These are phyloP conservation scores for Ogataea corticis DNA, from an alignment of 805 yeast species.

Conservation along the genomic window DNA sequence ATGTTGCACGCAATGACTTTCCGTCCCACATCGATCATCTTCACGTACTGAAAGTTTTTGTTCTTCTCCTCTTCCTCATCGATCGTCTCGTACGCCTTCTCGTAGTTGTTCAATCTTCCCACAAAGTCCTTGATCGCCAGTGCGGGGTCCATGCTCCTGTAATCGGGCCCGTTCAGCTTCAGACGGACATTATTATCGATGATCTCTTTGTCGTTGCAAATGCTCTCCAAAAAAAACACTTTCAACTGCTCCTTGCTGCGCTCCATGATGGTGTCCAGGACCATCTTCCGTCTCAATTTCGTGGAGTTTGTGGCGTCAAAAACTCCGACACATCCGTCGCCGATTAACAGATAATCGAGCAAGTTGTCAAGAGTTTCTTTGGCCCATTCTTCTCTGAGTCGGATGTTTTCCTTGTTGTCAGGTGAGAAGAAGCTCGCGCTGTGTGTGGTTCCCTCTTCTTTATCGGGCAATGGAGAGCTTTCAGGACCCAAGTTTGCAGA, in stretches of 20 bases:
- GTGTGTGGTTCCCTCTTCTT: constrained; percentile 42
- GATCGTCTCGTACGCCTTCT: constrained; percentile 85
- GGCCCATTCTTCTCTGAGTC: constrained; percentile 91
- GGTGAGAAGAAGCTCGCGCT: constrained; percentile 88
- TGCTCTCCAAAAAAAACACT: constrained; percentile 81
- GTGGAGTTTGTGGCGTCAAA: constrained; percentile 85
- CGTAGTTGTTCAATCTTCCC: constrained; percentile 79
- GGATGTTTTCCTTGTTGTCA: constrained; percentile 60
- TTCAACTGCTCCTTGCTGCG: constrained; percentile 64
- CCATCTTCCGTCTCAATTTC: constrained; percentile 58
- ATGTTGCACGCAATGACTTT: constrained; percentile 91
- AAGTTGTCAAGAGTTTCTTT: constrained; percentile 86
- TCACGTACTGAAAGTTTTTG: constrained; percentile 76
- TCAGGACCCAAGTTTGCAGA: constrained; percentile 69
- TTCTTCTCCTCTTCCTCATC: constrained; percentile 69
- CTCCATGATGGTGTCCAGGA: constrained; percentile 55
- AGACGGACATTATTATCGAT: constrained; percentile 80
- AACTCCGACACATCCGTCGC: constrained; percentile 89
- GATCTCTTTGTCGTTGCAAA: constrained; percentile 76
- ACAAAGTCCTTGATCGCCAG: constrained; percentile 79
- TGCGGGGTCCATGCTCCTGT: constrained; percentile 80
- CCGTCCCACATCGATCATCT: constrained; percentile 94
- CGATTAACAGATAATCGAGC: constrained; percentile 74
- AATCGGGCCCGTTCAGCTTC: constrained; percentile 92
- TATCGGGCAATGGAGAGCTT: constrained; percentile 57